Evolutionary conservation across 257 asterid genomes (phyloP), one percentile per base, ranked within the genome.

Genomic region (Eustoma russellianum): DNA sequence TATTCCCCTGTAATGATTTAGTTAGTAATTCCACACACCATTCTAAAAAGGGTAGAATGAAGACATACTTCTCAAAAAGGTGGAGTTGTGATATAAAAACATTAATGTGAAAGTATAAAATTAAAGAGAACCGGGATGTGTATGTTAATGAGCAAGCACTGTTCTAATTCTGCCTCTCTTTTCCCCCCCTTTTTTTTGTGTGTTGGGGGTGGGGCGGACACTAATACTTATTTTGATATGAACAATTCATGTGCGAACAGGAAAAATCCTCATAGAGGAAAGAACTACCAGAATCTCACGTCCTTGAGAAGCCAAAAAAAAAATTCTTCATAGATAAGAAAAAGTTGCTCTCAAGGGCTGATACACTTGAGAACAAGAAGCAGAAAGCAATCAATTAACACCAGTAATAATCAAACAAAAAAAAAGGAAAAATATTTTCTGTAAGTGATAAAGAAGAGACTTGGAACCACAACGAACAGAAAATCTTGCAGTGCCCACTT

Each of bases 331-430:
- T 3, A 38, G 43, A 38, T 38, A 4, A 38, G 15, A 28, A 45
- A 48, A 58, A 56, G 53, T 52, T 75, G 82, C 74, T 79, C 85
- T 67, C 73, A 70, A 64, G 47, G 45, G 65, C 30, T 47, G 14
- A 28, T 46, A 46, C 45, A 24, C 3, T 46, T 52, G 41, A 48
- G 52, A 61, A 58, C 44, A 24, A 69, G 40, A 67, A 60, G 46
- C 56, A 55, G 48, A 9, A 48, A 57, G 2, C 13, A 13, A 33
- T 45, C 44, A 52, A 24, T 53, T 49, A 50, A 18, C 51, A 33
- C 10, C 40, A 56, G 44, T 52, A 57, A 52, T 35, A 49, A 59
- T 47, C 61, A 55, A 61, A 24, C 12, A 1, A 53, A 50, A 33
- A 38, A 47, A 61, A 16, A 1, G 50, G 46, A 33, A 38, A 47